Evolutionary conservation across 2,329 filamentous ascomycete species (phyloP).

Genomic region (Fusarium oligoseptatum): DNA sequence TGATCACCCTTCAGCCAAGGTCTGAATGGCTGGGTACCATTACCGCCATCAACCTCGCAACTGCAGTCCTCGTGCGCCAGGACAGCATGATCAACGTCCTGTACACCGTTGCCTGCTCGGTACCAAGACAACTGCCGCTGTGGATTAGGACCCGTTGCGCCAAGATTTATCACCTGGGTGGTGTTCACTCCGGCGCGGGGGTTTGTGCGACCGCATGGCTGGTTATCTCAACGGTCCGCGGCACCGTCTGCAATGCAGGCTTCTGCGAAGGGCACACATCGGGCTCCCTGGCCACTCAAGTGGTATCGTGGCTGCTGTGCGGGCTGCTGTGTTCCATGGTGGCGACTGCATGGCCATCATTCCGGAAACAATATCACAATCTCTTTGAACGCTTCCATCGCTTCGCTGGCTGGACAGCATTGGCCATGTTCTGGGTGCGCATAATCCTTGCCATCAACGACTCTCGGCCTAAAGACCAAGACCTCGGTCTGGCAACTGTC

Average conservation of each 20-base stretch:
- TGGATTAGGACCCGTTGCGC: conserved; percentile 61
- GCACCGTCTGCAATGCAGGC: conserved; percentile 52
- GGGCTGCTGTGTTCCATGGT: conserved; percentile 71
- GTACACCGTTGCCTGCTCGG: conserved; percentile 60
- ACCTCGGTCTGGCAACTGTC: conserved; percentile 54
- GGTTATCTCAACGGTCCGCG: conserved; percentile 57
- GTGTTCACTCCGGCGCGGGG: conserved; percentile 64
- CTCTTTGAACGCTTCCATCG: conserved; percentile 79
- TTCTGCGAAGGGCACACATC: conserved; percentile 47
- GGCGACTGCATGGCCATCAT: conserved; percentile 71
- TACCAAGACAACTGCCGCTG: conserved; percentile 61
- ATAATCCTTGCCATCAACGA: conserved; percentile 67
- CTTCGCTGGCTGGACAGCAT: conserved; percentile 77
- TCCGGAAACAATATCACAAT: conserved; percentile 75
- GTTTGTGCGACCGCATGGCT: conserved; percentile 65
- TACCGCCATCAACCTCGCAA: conserved; percentile 62
- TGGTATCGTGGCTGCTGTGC: conserved; percentile 70
- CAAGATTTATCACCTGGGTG: conserved; percentile 66
- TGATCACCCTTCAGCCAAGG: conserved; percentile 53
- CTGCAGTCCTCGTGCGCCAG: conserved; percentile 66
- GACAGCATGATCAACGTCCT: conserved; percentile 66
- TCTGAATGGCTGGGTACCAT: conserved; percentile 57
- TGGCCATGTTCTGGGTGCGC: conserved; percentile 75
- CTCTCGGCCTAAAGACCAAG: conserved; percentile 50
- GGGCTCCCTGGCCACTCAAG: conserved; percentile 57